A percentile compares a stretch with the other conserved stretches of the same genome.
phyloP scores from a whole-genome alignment of 2,329 filamentous ascomycete species.

The Calycina herbarum region DNA sequence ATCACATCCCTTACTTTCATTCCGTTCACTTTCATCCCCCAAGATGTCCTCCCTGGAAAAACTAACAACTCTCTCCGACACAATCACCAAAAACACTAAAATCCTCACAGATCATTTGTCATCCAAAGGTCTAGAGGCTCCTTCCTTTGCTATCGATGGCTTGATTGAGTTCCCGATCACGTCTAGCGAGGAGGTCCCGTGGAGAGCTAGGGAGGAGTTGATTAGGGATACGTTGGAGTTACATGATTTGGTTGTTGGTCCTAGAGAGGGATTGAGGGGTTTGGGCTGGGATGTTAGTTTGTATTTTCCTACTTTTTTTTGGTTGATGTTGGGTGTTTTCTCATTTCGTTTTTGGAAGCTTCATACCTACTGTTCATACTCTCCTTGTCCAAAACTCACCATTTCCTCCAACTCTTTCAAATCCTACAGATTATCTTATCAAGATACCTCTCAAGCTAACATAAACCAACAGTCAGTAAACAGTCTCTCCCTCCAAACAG shows the following conservation, averaged over 20 bases:
- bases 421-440: too few species aligned
- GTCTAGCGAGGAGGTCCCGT: not conserved
- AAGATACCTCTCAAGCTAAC: too few species aligned
- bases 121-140: conserved; percentile 6
- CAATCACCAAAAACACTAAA: conserved; percentile 5
- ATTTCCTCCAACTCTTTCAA: not conserved
- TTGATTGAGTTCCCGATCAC: conserved; percentile 5
- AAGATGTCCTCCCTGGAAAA: not conserved
- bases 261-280: not conserved
- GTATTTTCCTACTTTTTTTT: not conserved
- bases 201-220: conserved; percentile 2
- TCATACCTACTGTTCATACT: too few species aligned
- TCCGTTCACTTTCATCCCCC: not conserved
- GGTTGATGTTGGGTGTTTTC: too few species aligned
- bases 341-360: too few species aligned
- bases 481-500: conserved; percentile 14
- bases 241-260: conserved; percentile 5
- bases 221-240: conserved; percentile 7
- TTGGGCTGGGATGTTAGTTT: conserved; percentile 12
- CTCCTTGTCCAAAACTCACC: too few species aligned
- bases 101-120: conserved; percentile 5
- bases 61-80: not conserved
- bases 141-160: conserved; percentile 6
- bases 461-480: not conserved
- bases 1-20: too few species aligned